Base-by-base conservation (phyloP, 2,329 filamentous ascomycete species). In the Aspergillus neoniger region DNA sequence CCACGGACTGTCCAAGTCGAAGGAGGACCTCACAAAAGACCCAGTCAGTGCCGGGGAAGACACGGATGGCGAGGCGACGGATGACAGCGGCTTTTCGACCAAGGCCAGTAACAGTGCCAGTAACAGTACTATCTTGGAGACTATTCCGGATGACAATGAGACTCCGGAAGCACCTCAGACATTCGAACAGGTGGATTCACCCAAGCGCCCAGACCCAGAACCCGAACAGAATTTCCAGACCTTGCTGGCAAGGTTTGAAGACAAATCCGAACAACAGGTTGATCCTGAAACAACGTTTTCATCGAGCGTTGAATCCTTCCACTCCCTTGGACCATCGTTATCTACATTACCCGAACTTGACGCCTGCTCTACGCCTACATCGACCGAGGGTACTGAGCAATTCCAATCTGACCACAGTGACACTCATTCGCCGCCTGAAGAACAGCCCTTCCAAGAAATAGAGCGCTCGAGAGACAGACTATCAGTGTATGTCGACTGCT, bases 301-400 rank as follows among this genome's bases (percentile, higher is more conserved):
- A 21, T 79, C 77, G 23, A 78, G 74, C 44, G 65, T 71, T 5
- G 77, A 77, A 23, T 80, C 79, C n/a, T 80, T 79, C 54, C 76
- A 80, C 59, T 80, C 79, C 1, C 61, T 70, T 15, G 69, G 71
- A 23, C 61, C 64, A 5, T 60, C 64, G 9, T 67, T 68, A 5
- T 67, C 69, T 14, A 61, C 67, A 6, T 64, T 63, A 41, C 60
- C 61, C 28, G 54, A 68, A 14, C 65, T 65, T 4, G 64, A 66
- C 39, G 61, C 69, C 7, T 64, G 62, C 57, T 57, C 69, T 14
- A 67, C 67, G 8, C 73, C 61, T 25, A 59, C 56, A 19, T 60
- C 65, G 17, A 52, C 43, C 5, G 61, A 63, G 19, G 43, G 48
- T 15, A 54, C 25, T 28, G 53, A 65, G 12, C 47, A 51, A 4